A percentile compares a stretch with the other conserved stretches of the same genome.
Conservation (phyloP, 2,329 filamentous ascomycete species). For the Monilinia fructigena region DNA sequence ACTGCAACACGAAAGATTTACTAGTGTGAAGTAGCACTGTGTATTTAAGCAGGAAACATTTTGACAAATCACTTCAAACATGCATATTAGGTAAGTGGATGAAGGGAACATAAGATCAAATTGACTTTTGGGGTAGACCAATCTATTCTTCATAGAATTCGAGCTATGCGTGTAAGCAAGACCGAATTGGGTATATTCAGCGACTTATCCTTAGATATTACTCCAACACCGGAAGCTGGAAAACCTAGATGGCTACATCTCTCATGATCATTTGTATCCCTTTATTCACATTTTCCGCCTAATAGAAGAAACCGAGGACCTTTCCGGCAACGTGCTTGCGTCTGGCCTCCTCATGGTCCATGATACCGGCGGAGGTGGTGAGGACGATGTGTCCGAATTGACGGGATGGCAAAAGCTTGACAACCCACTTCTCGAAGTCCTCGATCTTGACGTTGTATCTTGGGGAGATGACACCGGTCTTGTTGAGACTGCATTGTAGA, state of each 20-base stretch:
- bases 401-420: slow-evolving; percentile 98
- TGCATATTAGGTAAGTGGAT: slow-evolving; percentile 9
- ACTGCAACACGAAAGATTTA: background rate
- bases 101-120: slow-evolving; percentile 37
- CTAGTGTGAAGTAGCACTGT: background rate
- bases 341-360: slow-evolving; percentile 99
- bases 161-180: slow-evolving; percentile 32
- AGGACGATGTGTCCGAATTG: slow-evolving; percentile 99
- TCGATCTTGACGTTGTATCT: slow-evolving; percentile 98
- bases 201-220: slow-evolving; percentile 27
- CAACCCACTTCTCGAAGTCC: slow-evolving; percentile 99
- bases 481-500: slow-evolving; percentile 68
- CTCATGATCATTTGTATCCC: slow-evolving; percentile 38
- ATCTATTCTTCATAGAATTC: slow-evolving; percentile 35
- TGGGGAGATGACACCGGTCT: slow-evolving; percentile 98
- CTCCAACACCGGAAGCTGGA: slow-evolving; percentile 27
- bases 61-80: background rate
- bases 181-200: slow-evolving; percentile 36
- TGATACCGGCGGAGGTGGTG: slow-evolving; percentile 98
- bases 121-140: slow-evolving; percentile 40
- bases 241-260: slow-evolving; percentile 36
- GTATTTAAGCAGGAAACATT: background rate
- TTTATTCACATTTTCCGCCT: slow-evolving; percentile 43
- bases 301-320: slow-evolving; percentile 99
- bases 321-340: slow-evolving; percentile 99